phyloP scores from a whole-genome alignment of 2,329 filamentous ascomycete genomes.

The Botrytis elliptica region DNA sequence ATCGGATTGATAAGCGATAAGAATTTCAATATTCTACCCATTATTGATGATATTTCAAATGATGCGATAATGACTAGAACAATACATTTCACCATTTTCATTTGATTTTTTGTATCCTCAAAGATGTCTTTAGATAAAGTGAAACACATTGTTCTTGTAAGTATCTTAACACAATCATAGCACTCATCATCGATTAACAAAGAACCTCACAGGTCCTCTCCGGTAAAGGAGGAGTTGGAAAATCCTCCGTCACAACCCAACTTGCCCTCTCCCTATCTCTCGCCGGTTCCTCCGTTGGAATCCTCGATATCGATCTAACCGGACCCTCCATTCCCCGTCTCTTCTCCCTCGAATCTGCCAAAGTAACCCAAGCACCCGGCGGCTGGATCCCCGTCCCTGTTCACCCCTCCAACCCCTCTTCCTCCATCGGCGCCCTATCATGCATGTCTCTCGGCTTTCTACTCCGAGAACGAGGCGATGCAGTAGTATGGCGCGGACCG shows the following conservation, averaged over 20 bases:
- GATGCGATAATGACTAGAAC: slow-evolving; percentile 12
- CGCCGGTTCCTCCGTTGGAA: slow-evolving; percentile 83
- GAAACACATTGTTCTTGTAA: slow-evolving; percentile 74
- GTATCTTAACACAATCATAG: slow-evolving; percentile 28
- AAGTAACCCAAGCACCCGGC: slow-evolving; percentile 85
- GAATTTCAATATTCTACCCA: slow-evolving; percentile 22
- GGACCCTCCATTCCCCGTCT: slow-evolving; percentile 95
- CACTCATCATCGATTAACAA: slow-evolving; percentile 21
- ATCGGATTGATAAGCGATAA: slow-evolving; percentile 38
- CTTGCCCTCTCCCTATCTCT: slow-evolving; percentile 86
- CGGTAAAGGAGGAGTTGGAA: slow-evolving; percentile 96
- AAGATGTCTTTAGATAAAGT: slow-evolving; percentile 67
- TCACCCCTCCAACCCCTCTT: slow-evolving; percentile 55
- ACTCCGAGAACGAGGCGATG: slow-evolving; percentile 77
- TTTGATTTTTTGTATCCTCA: neutral
- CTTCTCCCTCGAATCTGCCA: slow-evolving; percentile 83
- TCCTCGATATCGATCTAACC: slow-evolving; percentile 94
- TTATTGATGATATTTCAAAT: neutral
- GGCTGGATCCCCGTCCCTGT: slow-evolving; percentile 91
- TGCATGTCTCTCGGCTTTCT: slow-evolving; percentile 96
- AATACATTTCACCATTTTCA: neutral
- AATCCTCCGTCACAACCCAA: slow-evolving; percentile 96
- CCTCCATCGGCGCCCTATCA: slow-evolving; percentile 61
- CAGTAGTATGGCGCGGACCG: slow-evolving; percentile 94
- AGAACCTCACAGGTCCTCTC: slow-evolving; percentile 64